Base-by-base conservation (phyloP, 495 filamentous ascomycete genomes). In the Aspergillus haitiensis region DNA sequence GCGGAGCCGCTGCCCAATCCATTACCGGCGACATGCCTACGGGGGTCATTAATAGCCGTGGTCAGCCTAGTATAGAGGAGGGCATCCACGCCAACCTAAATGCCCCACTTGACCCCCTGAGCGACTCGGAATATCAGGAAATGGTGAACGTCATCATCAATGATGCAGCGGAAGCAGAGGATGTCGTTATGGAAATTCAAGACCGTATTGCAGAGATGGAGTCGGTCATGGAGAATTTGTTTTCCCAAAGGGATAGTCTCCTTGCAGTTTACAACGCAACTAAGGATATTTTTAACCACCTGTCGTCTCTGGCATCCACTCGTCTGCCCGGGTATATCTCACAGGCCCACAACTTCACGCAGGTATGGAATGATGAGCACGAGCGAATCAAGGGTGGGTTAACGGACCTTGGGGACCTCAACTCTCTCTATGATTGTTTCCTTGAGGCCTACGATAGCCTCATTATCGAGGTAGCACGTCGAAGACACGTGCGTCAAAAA, bases 101-200 rank as follows among this genome's bases (percentile, higher is more conserved):
- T 51, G 74, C 76, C 10, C 78, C 82, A 11, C 79, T 88, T 2
- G 88, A 91, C 44, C 85, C 88, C 7, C 83, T 97, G 51, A 87
- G 83, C 3, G 81, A 88, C 2, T 83, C 86, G 52, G 91, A 96
- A 61, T 86, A 91, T 34, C 78, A 78, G 39, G 91, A 97, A 57
- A 91, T 98, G 85, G 78, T 98, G 6, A 78, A 80, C 33, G 88
- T 98, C 0, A 81, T 98, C 27, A 77, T 87, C 37, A 88, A 90
- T 56, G 94, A 98, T 69, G 89, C 94, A 5, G 78, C 78, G 5
- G 88, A 96, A 65, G 91, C 97, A 1, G 91, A 96, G 9, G 94
- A 95, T 64, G 94, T 97, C 12, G 87, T 96, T 2, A 73, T 79
- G 55, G 94, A 98, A 64, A 86, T 98, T 50, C 82, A 88, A 58